Conservation (phyloP, 306 rosid genomes). For the Coriaria nepalensis region DNA sequence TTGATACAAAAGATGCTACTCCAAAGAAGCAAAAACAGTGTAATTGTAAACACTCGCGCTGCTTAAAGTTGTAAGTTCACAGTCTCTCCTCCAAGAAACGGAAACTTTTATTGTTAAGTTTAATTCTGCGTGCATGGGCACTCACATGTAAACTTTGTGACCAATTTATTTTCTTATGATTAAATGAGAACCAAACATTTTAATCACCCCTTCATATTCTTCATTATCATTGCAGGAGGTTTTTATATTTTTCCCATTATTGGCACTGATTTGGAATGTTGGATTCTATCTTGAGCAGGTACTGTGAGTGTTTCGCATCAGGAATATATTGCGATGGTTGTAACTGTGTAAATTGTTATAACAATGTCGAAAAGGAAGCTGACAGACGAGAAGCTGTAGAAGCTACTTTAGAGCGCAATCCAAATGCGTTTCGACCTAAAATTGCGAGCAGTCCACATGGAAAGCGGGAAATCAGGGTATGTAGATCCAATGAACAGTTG, state of each 20-base stretch:
- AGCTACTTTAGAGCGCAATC: conserved; percentile 97
- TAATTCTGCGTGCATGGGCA: too few relatives aligned
- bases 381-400: conserved; percentile 94
- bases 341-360: conserved; percentile 93
- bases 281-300: conserved; percentile 50
- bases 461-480: conserved; percentile 57
- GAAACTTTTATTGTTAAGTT: not conserved
- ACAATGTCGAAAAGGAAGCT: conserved; percentile 92
- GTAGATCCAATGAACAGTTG: conserved; percentile 15
- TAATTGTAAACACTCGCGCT: conserved; percentile 77
- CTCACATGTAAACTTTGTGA: too few relatives aligned
- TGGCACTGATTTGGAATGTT: conserved; percentile 16
- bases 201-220: too few relatives aligned
- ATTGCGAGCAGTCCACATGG: conserved; percentile 98
- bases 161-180: too few relatives aligned
- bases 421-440: conserved; percentile 97
- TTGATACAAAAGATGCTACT: conserved; percentile 48
- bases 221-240: not conserved
- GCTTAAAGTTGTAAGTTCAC: conserved; percentile 80
- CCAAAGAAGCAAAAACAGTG: conserved; percentile 88
- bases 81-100: conserved; percentile 9
- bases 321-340: conserved; percentile 98
- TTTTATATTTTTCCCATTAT: not conserved
- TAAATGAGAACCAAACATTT: too few relatives aligned
- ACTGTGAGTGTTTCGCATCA: conserved; percentile 98